Base-by-base conservation (phyloP, 176 grass and related monocot species). In the Cymbopogon citratus region DNA sequence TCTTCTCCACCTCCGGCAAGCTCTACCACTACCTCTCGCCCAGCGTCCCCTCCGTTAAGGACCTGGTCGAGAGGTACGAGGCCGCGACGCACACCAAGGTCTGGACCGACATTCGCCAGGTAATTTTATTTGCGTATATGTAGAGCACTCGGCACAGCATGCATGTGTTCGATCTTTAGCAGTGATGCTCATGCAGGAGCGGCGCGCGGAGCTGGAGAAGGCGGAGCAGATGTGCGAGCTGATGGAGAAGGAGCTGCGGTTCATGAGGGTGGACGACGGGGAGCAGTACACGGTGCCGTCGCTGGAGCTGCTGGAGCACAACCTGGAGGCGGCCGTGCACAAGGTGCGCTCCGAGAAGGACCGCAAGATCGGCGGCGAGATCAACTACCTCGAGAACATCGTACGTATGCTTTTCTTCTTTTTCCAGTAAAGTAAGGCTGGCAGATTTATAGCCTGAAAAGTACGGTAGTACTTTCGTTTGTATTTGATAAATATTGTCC, bases 1-100 rank as follows among this genome's bases (percentile, higher is more conserved):
- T 99, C 91, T 99, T 99, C 88, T 99, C 97, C 86, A 76, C 87
- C 71, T 92, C 97, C 74, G 93, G 97, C 87, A 99, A 95, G 89
- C 91, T 99, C 81, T 99, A 95, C 71, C 85, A 99, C 23, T 99
- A 90, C 85, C 93, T 95, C 80, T 81, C 93, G 44, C 96, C 97
- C 56, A n/a, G n/a, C 18, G 89, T 92, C 26, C 93, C 92, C 0
- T 81, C 89, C 39, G 91, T 86, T 10, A 86, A 85, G 83, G 87
- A 93, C 49, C 80, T 95, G 10, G 86, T 99, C 7, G 80, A 99
- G 77, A 91, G 91, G 77, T 96, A 99, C 82, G 93, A 99, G 87
- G 83, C 79, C 15, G 77, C 85, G 29, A 93, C 97, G 70, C 91
- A 99, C 44, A 95, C 87, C 85, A 88, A 84, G 44, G 90, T 93